phyloP scores from a whole-genome alignment of 2,329 filamentous ascomycete genomes.

The Aureobasidium pullulans region DNA sequence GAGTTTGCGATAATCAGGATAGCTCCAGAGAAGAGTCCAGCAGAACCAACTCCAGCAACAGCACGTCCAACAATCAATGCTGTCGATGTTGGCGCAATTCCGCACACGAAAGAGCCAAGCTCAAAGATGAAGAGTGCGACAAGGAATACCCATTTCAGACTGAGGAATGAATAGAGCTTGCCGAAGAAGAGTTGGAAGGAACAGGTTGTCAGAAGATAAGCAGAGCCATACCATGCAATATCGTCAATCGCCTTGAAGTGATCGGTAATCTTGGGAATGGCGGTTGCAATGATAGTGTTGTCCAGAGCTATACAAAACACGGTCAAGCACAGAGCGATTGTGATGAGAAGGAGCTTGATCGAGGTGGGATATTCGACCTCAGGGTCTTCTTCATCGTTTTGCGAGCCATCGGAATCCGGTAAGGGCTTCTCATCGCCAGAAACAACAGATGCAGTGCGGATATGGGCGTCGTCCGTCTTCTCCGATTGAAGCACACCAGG shows the following conservation, averaged over 20 bases:
- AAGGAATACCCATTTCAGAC: conserved; percentile 17
- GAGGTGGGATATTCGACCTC: conserved; percentile 31
- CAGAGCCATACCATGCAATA: conserved; percentile 25
- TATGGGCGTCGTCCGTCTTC: neutral
- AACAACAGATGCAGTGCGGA: neutral
- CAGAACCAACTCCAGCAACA: conserved; percentile 43
- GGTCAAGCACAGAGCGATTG: conserved; percentile 29
- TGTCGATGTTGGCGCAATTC: conserved; percentile 42
- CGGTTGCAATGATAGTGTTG: conserved; percentile 30
- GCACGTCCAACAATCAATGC: conserved; percentile 47
- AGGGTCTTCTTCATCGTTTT: conserved; percentile 14
- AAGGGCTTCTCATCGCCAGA: conserved; percentile 1
- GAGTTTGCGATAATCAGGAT: conserved; percentile 41
- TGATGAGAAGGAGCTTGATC: conserved; percentile 28
- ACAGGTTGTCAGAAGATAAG: conserved; percentile 38
- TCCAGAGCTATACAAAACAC: conserved; percentile 27
- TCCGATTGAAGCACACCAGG: neutral
- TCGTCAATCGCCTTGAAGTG: conserved; percentile 21
- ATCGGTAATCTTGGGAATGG: conserved; percentile 22
- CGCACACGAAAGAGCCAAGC: conserved; percentile 29
- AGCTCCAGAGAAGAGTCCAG: conserved; percentile 45
- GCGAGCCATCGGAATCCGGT: neutral
- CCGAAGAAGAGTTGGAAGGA: conserved; percentile 19
- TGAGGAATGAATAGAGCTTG: conserved; percentile 14
- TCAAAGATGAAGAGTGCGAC: conserved; percentile 16